Base-by-base conservation (phyloP, 2,329 filamentous ascomycete species). In the Knoxdaviesia capensis region DNA sequence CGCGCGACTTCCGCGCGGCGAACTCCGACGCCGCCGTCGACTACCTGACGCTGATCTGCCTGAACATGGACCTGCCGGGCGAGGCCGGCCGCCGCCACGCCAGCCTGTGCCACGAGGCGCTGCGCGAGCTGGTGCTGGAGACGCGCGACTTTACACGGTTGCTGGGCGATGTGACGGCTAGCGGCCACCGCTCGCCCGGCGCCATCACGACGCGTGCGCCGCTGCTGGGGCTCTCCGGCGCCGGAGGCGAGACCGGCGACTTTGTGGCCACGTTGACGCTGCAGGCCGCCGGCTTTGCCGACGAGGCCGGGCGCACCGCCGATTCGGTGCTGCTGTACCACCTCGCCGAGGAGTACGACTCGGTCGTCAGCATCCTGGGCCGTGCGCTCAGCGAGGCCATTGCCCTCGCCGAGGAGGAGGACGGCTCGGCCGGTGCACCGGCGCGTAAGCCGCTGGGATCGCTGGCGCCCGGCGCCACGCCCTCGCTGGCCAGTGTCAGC, bases 261-360 rank as follows among this genome's bases (percentile, higher is more conserved):
- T 90, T 94, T 56, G 72, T 98, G 57, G 80, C 78, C 53, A 80
- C 80, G n/a, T 88, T 98, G 52, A 96, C 88, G 1, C 68, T 90
- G 37, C 85, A 94, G 57, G 90, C 90, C 6, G 90, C 90, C 36
- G 79, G 80, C 48, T 84, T 87, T 53, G 90, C 90, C 5, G 88
- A 98, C 51, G 88, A 96, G 57, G 92, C 88, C 52, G 88, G 90
- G 35, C 75, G 92, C 40, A 86, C 80, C 2, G 92, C 88, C 1
- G 90, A 98, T 59, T 87, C 92, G 2, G 88, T 96, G 9, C 69
- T 98, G 41, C 68, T 98, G 41, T 96, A 93, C 58, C 88, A 98
- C 57, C 68, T 98, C 37, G 88, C 90, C 0, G 84, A 85, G 53
- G 87, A 98, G 57, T 96, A 93, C 56, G 86, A 98, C 56, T 86